Base-by-base conservation (phyloP, 106 monocot genomes). In the Dendrobium officinale region DNA sequence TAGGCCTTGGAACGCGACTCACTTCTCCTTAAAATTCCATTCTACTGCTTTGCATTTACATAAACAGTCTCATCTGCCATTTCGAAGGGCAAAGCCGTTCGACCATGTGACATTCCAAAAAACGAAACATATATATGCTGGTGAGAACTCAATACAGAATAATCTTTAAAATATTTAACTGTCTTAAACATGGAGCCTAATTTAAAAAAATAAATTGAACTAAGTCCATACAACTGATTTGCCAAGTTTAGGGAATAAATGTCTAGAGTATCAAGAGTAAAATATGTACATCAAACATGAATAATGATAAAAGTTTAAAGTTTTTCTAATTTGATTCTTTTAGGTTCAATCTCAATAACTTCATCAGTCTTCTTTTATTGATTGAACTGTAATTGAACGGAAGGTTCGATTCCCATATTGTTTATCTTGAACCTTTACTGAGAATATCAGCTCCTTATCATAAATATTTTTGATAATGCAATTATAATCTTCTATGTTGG, bases 21-120 rank as follows among this genome's bases (percentile, higher is more conserved):
- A n/a, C 89, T 86, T 82, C 89, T 75, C 56, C 89, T 86, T n/a
- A 89, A 75, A 79, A 89, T 89, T 47, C 89, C 89, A 86, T 84
- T 86, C 37, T 89, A 89, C 74, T 89, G 86, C 78, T 89, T 89
- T 43, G 89, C 88, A 85, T 88, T 88, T 80, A 88, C 88, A 88
- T 86, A 86, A 55, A 88, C 86, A 78, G 89, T 84, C 64, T 89
- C 86, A 77, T 89, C 89, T 10, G 89, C 55, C 86, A 89, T 84
- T 77, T 89, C 89, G 22, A 89, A 79, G 79, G 79, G 89, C 73
- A 89, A 83, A 29, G 84, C 86, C 86, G 86, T 89, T 4, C 89
- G 86, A 66, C 66, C 64, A 42, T 86, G 84, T 5, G 79, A 73
- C 77, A 89, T 42, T 47, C 89, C 89, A 84, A 78, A 56, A 54